Evolutionary conservation across 176 grass and related monocot genomes (phyloP).

Genomic region (Paspalum notatum): DNA sequence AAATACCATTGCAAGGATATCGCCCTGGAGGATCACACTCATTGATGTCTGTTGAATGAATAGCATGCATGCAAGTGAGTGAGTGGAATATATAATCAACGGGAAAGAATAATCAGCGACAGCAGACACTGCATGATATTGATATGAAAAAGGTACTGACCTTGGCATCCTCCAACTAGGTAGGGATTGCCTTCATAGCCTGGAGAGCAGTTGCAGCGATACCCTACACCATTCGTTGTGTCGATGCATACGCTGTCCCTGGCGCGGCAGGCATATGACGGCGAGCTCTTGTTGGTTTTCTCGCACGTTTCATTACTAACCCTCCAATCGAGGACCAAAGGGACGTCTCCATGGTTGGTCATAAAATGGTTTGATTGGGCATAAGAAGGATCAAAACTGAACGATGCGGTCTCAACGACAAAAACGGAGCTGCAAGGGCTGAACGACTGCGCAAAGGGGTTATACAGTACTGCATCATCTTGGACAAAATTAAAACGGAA

Average conservation of each 20-base stretch:
- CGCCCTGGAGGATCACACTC: neutral
- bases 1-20: neutral
- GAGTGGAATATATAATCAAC: too few relatives aligned
- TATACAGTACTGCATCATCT: too few relatives aligned
- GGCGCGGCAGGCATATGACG: neutral
- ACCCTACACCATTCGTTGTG: neutral
- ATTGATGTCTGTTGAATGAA: constrained; percentile 14
- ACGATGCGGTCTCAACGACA: neutral
- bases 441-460: neutral
- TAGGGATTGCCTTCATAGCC: neutral
- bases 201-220: neutral
- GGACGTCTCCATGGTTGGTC: neutral
- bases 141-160: neutral
- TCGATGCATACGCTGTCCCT: neutral
- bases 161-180: neutral
- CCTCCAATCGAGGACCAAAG: constrained; percentile 28
- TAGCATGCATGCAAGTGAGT: too few relatives aligned
- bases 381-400: neutral
- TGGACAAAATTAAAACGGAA: too few relatives aligned
- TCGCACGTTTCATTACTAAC: neutral
- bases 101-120: too few relatives aligned
- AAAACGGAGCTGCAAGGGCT: constrained; percentile 28
- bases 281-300: neutral
- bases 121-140: too few relatives aligned
- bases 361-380: neutral